phyloP scores from a whole-genome alignment of 768 basidiomycete genomes.

The Leccinum aurantiacum region DNA sequence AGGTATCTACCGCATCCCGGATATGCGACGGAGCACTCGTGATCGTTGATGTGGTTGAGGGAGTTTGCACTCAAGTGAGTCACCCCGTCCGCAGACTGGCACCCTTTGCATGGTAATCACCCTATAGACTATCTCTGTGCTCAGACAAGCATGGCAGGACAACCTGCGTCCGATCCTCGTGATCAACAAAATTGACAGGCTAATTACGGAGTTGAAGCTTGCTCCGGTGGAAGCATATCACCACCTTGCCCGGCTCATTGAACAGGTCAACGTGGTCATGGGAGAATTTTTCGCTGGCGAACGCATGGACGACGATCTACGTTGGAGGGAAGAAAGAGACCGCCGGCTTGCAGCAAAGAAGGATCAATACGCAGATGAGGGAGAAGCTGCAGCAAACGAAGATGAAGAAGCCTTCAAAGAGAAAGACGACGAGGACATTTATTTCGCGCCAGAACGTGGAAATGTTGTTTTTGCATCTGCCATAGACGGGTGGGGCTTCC shows the following conservation, averaged over 20 bases:
- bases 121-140: slow-evolving; percentile 85
- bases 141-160: slow-evolving; percentile 93
- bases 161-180: slow-evolving; percentile 87
- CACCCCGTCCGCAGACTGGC: not conserved
- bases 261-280: slow-evolving; percentile 98
- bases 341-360: slow-evolving; percentile 75
- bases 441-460: slow-evolving; percentile 93
- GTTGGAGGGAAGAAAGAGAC: slow-evolving; percentile 93
- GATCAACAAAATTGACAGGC: slow-evolving; percentile 94
- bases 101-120: not conserved
- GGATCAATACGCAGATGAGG: slow-evolving; percentile 64
- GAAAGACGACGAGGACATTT: slow-evolving; percentile 96
- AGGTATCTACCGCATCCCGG: slow-evolving; percentile 92
- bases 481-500: slow-evolving; percentile 97
- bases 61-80: slow-evolving; percentile 93
- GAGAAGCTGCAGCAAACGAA: slow-evolving; percentile 58
- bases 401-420: slow-evolving; percentile 79
- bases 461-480: slow-evolving; percentile 97
- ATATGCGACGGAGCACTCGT: slow-evolving; percentile 95
- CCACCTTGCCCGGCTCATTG: slow-evolving; percentile 89
- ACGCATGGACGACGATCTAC: slow-evolving; percentile 93
- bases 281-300: slow-evolving; percentile 94
- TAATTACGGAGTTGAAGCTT: slow-evolving; percentile 91
- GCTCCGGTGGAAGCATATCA: slow-evolving; percentile 91
- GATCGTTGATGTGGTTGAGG: slow-evolving; percentile 95